A percentile compares a stretch with the other conserved stretches of the same genome.
Evolutionary conservation across 1,284 basidiomycete genomes (phyloP).

Genomic region (Austroboletus olivaceoglutinosus): DNA sequence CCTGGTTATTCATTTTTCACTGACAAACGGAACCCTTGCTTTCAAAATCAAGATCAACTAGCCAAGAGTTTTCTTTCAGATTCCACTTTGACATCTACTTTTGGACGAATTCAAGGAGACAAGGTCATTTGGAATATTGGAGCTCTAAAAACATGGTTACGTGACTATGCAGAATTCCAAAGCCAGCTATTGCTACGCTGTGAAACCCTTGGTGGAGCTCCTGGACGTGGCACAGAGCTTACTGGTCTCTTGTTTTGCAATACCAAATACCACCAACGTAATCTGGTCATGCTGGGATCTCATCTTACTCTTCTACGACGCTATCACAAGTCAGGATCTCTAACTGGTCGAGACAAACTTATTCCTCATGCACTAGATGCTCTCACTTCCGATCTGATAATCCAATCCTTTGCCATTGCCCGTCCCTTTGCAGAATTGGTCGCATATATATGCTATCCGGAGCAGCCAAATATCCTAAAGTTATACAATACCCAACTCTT

Average conservation of each 20-base stretch:
- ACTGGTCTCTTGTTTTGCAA: no score
- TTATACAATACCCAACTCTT: slow-evolving; percentile 24
- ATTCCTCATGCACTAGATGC: slow-evolving; percentile 33
- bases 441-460: no score
- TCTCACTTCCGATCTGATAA: slow-evolving; percentile 19
- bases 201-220: slow-evolving; percentile 23
- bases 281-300: no score
- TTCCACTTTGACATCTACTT: no score
- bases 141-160: no score
- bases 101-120: no score
- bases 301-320: no score
- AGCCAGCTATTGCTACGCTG: slow-evolving; percentile 7
- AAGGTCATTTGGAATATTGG: no score
- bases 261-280: slow-evolving; percentile 10
- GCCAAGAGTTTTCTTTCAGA: no score
- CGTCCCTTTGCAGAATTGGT: slow-evolving; percentile 27
- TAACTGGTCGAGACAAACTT: slow-evolving; percentile 24
- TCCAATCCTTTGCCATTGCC: slow-evolving; percentile 29
- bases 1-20: not conserved
- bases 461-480: slow-evolving; percentile 4
- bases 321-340: not conserved
- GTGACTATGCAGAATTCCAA: no score
- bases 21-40: slow-evolving; percentile 7
- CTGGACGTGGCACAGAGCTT: slow-evolving; percentile 26
- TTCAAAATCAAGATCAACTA: not conserved